Evolutionary conservation across 805 yeast species (phyloP), one percentile per base, ranked within the genome.

Genomic region (Ogataea salicorniae): DNA sequence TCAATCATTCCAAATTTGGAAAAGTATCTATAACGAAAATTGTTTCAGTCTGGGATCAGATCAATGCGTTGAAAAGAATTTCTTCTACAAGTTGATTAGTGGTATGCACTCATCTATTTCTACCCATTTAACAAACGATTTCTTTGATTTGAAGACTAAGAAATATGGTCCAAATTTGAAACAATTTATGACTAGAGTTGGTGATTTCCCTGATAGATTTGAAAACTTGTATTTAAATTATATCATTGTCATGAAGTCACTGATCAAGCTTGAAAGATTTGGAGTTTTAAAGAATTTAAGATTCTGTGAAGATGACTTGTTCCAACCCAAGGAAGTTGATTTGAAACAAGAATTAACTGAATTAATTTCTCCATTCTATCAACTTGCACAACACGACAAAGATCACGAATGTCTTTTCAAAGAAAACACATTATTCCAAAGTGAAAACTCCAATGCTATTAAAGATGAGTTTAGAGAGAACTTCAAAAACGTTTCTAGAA

Each of bases 91-190:
- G 55, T 69, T 94, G 45, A 75, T 94, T 20, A 84, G 94, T 26
- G 99, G 99, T 1, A 79, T 94, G 84, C 99, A 94, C 63, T 89
- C 97, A 2, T 87, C 96, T 2, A 89, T 94, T 51, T 92, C 95
- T 6, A 90, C 95, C 1, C 99, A 94, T 68, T 73, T 94, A 51
- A 80, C 95, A 16, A 87, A 86, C 62, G 97, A 92, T 61, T 87
- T 78, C 64, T 72, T 86, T 52, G 78, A 87, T 63, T 62, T 74
- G 47, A 76, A 75, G 39, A 81, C 94, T 1, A 91, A 87, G 31
- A 76, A 79, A 44, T 92, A 95, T 81, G 87, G 80, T 33, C 97
- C 97, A 17, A 84, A 90, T 63, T 71, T 89, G 47, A 79, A 80
- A 38, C 75, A 87, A 40, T 94, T 91, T 67, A 84, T 89, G 87